A percentile compares a stretch with the other conserved stretches of the same genome.
phyloP scores from a whole-genome alignment of 495 filamentous ascomycete species.

The Podospora comata region DNA sequence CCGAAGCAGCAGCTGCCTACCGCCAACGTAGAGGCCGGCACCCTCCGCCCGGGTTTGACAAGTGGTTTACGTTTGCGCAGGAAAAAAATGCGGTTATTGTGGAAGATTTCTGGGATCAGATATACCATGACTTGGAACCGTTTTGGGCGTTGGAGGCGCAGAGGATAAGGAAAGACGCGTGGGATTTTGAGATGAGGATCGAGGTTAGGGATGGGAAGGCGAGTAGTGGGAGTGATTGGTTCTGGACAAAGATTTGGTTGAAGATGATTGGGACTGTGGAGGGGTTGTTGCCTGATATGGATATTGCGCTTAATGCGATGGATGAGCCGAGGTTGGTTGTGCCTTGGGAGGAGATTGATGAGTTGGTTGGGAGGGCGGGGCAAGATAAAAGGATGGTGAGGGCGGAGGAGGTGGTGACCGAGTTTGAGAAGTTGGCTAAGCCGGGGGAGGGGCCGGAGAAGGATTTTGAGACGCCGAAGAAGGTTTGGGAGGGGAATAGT shows the following conservation, averaged over 20 bases:
- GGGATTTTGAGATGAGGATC: slow-evolving; percentile 57
- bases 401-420: slow-evolving; percentile 29
- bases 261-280: slow-evolving; percentile 56
- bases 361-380: slow-evolving; percentile 53
- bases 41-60: slow-evolving; percentile 68
- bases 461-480: slow-evolving; percentile 27
- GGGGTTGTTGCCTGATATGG: slow-evolving; percentile 65
- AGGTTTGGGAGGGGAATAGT: slow-evolving; percentile 46
- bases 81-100: slow-evolving; percentile 58
- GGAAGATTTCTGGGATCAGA: slow-evolving; percentile 70
- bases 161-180: slow-evolving; percentile 52
- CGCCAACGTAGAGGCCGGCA: slow-evolving; percentile 61
- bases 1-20: slow-evolving; percentile 60
- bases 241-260: slow-evolving; percentile 62
- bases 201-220: slow-evolving; percentile 57
- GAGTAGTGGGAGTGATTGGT: slow-evolving; percentile 53
- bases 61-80: slow-evolving; percentile 65
- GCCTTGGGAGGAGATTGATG: slow-evolving; percentile 62
- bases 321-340: slow-evolving; percentile 67
- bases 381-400: slow-evolving; percentile 43
- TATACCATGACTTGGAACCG: slow-evolving; percentile 65
- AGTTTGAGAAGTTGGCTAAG: slow-evolving; percentile 34
- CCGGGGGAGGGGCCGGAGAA: slow-evolving; percentile 31
- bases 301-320: slow-evolving; percentile 64
- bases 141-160: slow-evolving; percentile 64